Evolutionary conservation across 1,284 basidiomycete species (phyloP), one percentile per base, ranked within the genome.

Genomic region (Amylostereum areolatum): DNA sequence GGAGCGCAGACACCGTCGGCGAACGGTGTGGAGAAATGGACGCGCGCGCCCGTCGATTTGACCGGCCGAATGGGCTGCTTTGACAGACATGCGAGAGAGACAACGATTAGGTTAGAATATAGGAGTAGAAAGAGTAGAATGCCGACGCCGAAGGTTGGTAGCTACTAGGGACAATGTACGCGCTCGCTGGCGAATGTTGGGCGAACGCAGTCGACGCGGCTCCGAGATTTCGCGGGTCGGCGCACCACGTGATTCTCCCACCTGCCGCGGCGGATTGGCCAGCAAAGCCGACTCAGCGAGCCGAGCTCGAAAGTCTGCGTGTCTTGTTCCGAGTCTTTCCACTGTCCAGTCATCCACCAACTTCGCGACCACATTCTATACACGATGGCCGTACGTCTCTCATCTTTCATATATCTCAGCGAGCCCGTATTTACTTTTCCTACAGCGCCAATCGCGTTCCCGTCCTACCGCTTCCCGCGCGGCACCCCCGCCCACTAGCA

Each of bases 351-450:
- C 41, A 43, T 24, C 8, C 27, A n/a, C 6, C 7, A 24, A 28
- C 41, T 43, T 28, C 41, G 30, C 44, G 48, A 46, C 49, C 50
- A 24, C 43, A 41, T 29, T 48, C 43, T 25, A 44, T 55, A 29
- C 49, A 67, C 51, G 58, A 87, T 87, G 85, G 68, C 84, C 71
- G 83, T 85, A 66, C 66, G 83, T 70, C 18, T 43, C 27, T 35
- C 32, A 47, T 36, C 24, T 18, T 36, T 18, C 28, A n/a, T 48
- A 7, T 31, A 29, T 42, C 9, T n/a, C 28, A n/a, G 34, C 24
- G 24, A 9, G 9, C 35, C 29, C 7, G 37, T 12, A 41, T 47
- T 52, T 28, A 57, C 11, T 54, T 5, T 58, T 71, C 72, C 41
- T 59, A 67, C 50, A 78, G 64, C 73, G 79, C 56, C 77, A 80